Conservation (phyloP, 1,139 yeast species). For the Kluyveromyces sp. region DNA sequence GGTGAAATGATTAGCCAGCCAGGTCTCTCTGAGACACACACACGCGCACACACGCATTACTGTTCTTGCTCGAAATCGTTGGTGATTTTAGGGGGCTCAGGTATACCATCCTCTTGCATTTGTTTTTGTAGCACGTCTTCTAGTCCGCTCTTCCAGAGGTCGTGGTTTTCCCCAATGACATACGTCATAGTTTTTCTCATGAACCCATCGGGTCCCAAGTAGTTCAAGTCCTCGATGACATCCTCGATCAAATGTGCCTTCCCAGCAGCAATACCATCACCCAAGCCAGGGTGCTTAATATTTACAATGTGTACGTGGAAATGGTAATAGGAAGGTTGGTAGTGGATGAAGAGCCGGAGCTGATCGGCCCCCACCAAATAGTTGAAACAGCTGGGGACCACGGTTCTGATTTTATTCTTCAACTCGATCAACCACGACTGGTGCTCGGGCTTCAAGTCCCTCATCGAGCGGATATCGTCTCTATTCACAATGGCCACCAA, state of each 20-base stretch:
- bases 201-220: conserved; percentile 46
- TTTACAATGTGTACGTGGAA: conserved; percentile 90
- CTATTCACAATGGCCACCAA: conserved; percentile 71
- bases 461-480: conserved; percentile 59
- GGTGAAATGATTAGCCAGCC: too few species aligned
- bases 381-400: conserved; percentile 43
- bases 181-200: conserved; percentile 45
- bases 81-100: conserved; percentile 10
- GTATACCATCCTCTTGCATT: conserved; percentile 24
- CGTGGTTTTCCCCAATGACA: conserved; percentile 67
- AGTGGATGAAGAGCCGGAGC: conserved; percentile 71
- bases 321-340: conserved; percentile 94
- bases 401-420: conserved; percentile 37
- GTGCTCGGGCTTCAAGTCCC: conserved; percentile 64
- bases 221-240: conserved; percentile 60
- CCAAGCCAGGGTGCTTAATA: conserved; percentile 62
- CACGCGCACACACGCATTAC: background rate
- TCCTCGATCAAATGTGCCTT: conserved; percentile 79
- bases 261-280: conserved; percentile 66
- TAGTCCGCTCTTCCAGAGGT: conserved; percentile 49
- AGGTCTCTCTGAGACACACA: too few species aligned
- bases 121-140: conserved; percentile 20
- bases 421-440: conserved; percentile 47
- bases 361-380: conserved; percentile 32
- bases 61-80: conserved; percentile 4